Percentiles rank a stretch among this genome's conserved stretches.
Conservation (phyloP, 1,284 basidiomycete genomes). For the Papiliotrema laurentii region DNA sequence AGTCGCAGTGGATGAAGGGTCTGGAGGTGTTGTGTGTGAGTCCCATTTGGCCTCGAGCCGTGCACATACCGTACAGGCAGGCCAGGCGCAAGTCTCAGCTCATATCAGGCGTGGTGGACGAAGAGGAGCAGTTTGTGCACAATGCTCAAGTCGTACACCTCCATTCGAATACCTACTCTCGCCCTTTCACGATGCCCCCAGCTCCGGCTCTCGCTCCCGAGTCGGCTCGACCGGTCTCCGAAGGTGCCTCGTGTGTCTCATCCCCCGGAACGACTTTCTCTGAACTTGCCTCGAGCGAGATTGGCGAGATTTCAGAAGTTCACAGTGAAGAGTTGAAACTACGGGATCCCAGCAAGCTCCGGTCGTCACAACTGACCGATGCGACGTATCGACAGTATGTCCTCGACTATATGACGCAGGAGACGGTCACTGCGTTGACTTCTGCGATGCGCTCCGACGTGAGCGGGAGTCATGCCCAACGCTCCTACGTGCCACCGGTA, state of each 20-base stretch:
- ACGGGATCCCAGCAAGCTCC: conserved; percentile 28
- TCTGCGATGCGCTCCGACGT: conserved; percentile 1
- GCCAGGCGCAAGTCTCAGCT: background rate
- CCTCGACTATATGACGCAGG: conserved; percentile 35
- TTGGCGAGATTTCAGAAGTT: conserved; percentile 8
- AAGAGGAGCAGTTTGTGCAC: conserved; percentile 32
- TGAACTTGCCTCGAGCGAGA: conserved; percentile 16
- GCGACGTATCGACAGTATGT: conserved; percentile 38
- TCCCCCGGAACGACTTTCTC: background rate
- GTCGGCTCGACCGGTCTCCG: background rate
- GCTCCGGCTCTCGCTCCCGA: background rate
- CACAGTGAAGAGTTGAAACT: conserved; percentile 17
- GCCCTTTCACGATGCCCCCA: conserved; percentile 27
- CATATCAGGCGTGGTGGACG: conserved; percentile 30
- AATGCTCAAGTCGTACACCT: conserved; percentile 16
- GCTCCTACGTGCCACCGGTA: background rate
- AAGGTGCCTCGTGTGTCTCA: background rate
- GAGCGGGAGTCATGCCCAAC: conserved; percentile 16
- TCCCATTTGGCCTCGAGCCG: background rate
- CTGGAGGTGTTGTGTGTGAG: conserved; percentile 35
- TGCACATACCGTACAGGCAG: too few relatives aligned
- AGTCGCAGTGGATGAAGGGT: conserved; percentile 30
- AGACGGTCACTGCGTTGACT: conserved; percentile 7
- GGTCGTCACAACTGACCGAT: conserved; percentile 32
- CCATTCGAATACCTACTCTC: conserved; percentile 28